Evolutionary conservation across 192 early-diverging fungal genomes (phyloP).

Genomic region (Chytriomyces confervae): DNA sequence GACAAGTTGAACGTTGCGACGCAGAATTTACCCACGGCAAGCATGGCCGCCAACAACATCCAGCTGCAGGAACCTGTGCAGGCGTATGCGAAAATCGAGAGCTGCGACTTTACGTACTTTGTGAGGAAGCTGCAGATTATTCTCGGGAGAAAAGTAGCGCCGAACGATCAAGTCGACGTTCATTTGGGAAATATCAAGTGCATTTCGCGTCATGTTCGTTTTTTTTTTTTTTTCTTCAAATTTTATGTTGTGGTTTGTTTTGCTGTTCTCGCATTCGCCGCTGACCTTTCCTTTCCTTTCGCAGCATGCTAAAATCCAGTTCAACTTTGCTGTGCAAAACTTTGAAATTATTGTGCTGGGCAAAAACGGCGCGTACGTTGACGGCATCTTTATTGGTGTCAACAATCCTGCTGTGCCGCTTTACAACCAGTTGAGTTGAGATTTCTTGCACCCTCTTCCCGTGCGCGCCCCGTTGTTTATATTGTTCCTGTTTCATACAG

Average conservation of each 20-base stretch:
- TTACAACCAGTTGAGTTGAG: conserved; percentile 61
- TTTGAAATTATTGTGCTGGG: conserved; percentile 89
- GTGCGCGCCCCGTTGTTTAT: not conserved
- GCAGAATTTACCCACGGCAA: too few relatives aligned
- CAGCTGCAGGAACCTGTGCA: conserved; percentile 62
- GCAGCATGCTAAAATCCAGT: conserved; percentile 82
- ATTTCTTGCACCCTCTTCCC: not conserved
- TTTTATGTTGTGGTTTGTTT: conserved; percentile 1
- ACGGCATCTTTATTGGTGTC: conserved; percentile 75
- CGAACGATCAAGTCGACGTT: conserved; percentile 74
- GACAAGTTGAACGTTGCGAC: too few relatives aligned
- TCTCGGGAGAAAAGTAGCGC: conserved; percentile 72
- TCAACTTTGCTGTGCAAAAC: conserved; percentile 78
- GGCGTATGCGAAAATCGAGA: conserved; percentile 89
- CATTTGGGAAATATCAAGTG: conserved; percentile 83
- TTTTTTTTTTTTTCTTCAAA: not conserved
- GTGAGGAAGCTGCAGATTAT: conserved; percentile 79
- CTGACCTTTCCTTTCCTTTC: not conserved
- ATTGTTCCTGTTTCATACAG: conserved; percentile 29
- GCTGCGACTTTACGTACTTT: conserved; percentile 83
- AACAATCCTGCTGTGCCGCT: conserved; percentile 66
- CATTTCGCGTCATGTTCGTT: conserved; percentile 66
- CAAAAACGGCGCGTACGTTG: conserved; percentile 88
- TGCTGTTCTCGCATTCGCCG: not conserved
- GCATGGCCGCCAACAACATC: conserved; percentile 20